Base-by-base conservation (phyloP, 108 stramenopile genomes). In the Aurantiochytrium sp. region DNA sequence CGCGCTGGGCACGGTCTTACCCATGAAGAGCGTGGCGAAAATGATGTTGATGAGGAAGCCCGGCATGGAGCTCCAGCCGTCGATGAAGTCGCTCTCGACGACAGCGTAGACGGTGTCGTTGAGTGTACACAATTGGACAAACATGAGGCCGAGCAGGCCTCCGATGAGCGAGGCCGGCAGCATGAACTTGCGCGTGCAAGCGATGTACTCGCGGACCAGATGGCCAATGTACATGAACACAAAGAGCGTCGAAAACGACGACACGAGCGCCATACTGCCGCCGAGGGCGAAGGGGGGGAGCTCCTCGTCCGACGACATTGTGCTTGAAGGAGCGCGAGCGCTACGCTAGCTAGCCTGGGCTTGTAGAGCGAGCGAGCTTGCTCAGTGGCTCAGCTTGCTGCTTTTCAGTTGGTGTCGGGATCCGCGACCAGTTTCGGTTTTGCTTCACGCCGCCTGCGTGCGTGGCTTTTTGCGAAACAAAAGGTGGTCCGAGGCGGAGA, bases 11-110 rank as follows among this genome's bases (percentile, higher is more conserved):
- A 81, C 45, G 2, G 42, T 2, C 39, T 41, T 48, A 24, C 73
- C 73, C 73, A 81, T 81, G 73, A 81, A 81, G 42, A 81, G 73
- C 39, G 73, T 81, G 42, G 73, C 73, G 73, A 81, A 81, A 21
- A 81, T 81, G 3, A 81, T 48, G 73, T 81, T 81, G 73, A 81
- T 81, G 42, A 81, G 73, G 45, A 81, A 81, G 45, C 73, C 73
- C 27, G 73, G 73, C 45, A 81, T 48, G 73, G 24, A 27, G 73
- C 42, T 48, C 73, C 73, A 81, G 50, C 73, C 73, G 24, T 41
- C 73, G 3, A 81, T 48, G 8, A 22, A 81, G 73, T 81, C 73
- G 73, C 45, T 41, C 45, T 81, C 42, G 73, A 81, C 45, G n/a
- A 81, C 73, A 0, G 73, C 45, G 45, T 81, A 81, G 45, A 48